These are phyloP conservation scores for Hibiscus syriacus DNA, from an alignment of 345 rosid species.

Conservation along the genomic window DNA sequence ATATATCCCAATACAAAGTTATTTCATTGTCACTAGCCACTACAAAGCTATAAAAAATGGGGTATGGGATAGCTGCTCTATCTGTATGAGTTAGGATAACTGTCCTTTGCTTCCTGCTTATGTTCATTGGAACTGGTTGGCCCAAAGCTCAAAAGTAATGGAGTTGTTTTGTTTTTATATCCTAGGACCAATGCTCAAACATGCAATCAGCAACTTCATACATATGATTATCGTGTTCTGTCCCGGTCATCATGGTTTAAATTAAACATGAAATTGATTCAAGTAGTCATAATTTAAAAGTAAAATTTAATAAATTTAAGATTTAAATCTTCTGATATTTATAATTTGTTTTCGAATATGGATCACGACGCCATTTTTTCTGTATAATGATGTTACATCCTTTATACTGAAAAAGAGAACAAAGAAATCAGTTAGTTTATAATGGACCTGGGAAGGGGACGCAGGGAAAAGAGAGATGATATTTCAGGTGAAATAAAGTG, in stretches of 20 bases:
- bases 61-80: conserved; percentile 1
- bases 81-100: neutral
- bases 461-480: no score
- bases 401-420: no score
- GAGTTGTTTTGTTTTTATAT: neutral
- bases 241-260: neutral
- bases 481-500: neutral
- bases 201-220: neutral
- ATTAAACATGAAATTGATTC: neutral
- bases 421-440: no score
- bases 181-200: neutral
- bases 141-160: neutral
- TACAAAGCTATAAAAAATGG: neutral
- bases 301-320: no score
- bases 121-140: neutral
- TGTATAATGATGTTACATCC: no score
- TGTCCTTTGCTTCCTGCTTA: neutral
- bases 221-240: neutral
- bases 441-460: no score
- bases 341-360: no score
- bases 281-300: neutral
- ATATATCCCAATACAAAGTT: neutral
- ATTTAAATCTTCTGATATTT: no score
- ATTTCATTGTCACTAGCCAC: neutral
- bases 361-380: no score